Evolutionary conservation across 345 rosid species (phyloP), one percentile per base, ranked within the genome.

Genomic region (Firmiana major): DNA sequence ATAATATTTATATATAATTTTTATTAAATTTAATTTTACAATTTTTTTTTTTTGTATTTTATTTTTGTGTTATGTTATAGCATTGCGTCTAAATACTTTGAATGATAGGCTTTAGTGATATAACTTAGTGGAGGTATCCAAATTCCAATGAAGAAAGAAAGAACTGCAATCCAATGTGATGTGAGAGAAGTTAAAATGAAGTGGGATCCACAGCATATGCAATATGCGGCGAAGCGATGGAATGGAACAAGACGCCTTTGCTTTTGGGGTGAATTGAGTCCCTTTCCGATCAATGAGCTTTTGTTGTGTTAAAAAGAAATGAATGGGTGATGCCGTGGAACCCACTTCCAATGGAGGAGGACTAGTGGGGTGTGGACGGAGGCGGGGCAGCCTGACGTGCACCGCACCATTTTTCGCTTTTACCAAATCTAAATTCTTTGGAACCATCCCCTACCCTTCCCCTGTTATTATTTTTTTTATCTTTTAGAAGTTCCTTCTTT

Each of bases 341-440:
- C 89, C 90, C 91, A 90, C 92, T 85, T 89, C 91, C 91, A 74
- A 71, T 58, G 91, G 92, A 75, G 86, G 88, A 88, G 85, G 91
- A 78, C 84, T 66, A 24, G 19, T n/a, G 36, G 63, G 57, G 9
- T 59, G 78, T 24, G 10, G 19, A 22, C 5, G 19, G 1, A 48
- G 72, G 49, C 24, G 54, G 67, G 54, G 65, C 67, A 78, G 66
- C 84, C 87, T 87, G 90, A 87, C 92, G 92, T 82, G 94, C 87
- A 65, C 36, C 90, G 86, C 93, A 90, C 87, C 81, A 73, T 24
- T 59, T 53, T 46, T 48, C 7, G 1, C 15, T 57, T 45, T 57
- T 5, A 10, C 59, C 36, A 59, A 9, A 13, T 82, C 26, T 46
- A 5, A 17, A 3, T 12, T 9, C 15, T 7, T 8, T 31, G 80